A percentile compares a stretch with the other conserved stretches of the same genome.
These are phyloP conservation scores for Lactifluus piperatus DNA, from an alignment of 768 basidiomycete genomes.

Conservation along the genomic window DNA sequence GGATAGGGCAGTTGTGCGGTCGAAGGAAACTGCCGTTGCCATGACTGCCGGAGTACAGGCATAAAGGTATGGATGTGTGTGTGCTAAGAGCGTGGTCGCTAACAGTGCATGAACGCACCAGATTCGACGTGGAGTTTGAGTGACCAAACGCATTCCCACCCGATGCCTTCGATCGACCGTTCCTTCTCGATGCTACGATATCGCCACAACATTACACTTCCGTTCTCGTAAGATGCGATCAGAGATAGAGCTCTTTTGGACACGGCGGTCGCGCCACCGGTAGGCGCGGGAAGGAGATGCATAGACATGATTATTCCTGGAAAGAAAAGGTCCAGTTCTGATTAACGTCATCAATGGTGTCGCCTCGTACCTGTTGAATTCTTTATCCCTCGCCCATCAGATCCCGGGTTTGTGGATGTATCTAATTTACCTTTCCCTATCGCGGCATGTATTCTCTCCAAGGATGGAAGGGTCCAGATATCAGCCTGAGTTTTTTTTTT, in stretches of 20 bases:
- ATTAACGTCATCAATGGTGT: background rate
- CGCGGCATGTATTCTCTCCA: constrained; percentile 71
- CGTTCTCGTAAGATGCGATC: constrained; percentile 78
- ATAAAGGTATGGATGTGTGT: background rate
- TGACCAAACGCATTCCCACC: constrained; percentile 68
- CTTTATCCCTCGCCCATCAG: constrained; percentile 39
- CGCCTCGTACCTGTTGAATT: constrained; percentile 44
- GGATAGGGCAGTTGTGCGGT: constrained; percentile 54
- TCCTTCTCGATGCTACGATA: constrained; percentile 34
- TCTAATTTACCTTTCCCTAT: constrained; percentile 50
- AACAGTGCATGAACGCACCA: constrained; percentile 34
- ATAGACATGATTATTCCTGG: constrained; percentile 87
- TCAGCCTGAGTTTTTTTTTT: constrained; percentile 51
- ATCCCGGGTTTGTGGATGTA: constrained; percentile 23
- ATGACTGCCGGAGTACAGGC: constrained; percentile 47
- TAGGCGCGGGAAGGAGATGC: constrained; percentile 40
- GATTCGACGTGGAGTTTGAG: constrained; percentile 63
- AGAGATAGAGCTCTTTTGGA: constrained; percentile 41
- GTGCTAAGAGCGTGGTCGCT: background rate
- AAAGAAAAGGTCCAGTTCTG: background rate
- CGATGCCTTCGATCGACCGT: constrained; percentile 57
- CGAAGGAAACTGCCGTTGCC: constrained; percentile 67
- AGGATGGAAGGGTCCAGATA: constrained; percentile 69
- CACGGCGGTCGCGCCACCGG: background rate
- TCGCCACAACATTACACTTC: constrained; percentile 64